Evolutionary conservation across 495 filamentous ascomycete genomes (phyloP).

Genomic region (Xylaria curta): DNA sequence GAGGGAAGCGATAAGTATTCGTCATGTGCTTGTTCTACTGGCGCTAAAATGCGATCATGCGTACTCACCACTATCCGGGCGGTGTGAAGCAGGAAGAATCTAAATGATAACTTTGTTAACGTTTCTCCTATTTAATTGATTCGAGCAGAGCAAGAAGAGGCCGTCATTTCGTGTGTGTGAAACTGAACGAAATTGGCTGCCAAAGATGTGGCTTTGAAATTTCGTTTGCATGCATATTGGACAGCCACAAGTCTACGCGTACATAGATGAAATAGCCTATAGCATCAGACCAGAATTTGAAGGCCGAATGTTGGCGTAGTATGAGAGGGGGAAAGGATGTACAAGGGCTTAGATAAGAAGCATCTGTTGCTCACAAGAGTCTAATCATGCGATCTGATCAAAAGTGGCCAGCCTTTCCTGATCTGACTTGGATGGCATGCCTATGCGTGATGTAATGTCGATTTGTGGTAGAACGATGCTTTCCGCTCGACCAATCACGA

Average conservation of each 20-base stretch:
- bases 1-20: slow-evolving; percentile 1
- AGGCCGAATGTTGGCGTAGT: not conserved
- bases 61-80: not conserved
- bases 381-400: slow-evolving; percentile 11
- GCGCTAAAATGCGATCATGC: slow-evolving; percentile 7
- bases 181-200: not conserved
- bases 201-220: not conserved
- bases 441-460: slow-evolving; percentile 14
- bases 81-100: not conserved
- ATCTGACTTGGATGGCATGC: slow-evolving; percentile 6
- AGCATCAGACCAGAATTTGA: not conserved
- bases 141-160: not conserved
- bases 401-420: not conserved
- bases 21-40: slow-evolving; percentile 12
- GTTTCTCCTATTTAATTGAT: not conserved
- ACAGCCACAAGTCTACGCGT: slow-evolving; percentile 13
- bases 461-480: slow-evolving; percentile 8
- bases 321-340: not conserved
- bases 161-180: not conserved
- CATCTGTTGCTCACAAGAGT: not conserved
- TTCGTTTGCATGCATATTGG: slow-evolving; percentile 6
- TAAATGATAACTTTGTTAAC: not conserved
- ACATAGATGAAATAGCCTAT: not conserved
- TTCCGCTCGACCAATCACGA: slow-evolving; percentile 19
- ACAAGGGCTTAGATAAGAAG: slow-evolving; percentile 12